phyloP scores from a whole-genome alignment of 257 asterid genomes.

The Solanum corneliomulleri region DNA sequence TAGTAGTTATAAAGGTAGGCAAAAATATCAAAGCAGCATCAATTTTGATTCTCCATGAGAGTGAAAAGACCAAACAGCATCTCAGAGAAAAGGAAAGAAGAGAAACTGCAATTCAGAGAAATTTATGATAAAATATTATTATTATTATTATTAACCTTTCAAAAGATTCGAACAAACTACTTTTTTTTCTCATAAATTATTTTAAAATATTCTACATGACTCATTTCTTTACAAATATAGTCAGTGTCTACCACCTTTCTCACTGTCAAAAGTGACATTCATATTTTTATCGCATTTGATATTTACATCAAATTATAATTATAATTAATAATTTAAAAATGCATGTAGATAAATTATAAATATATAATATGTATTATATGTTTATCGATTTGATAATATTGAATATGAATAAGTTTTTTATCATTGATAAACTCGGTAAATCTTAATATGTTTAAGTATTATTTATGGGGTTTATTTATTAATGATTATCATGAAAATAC shows the following conservation, averaged over 20 bases:
- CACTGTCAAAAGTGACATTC: neutral
- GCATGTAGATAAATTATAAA: neutral
- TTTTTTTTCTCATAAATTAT: neutral
- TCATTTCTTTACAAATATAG: neutral
- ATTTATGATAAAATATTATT: neutral
- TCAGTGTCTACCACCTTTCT: neutral
- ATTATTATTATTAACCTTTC: neutral
- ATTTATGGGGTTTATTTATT: too few relatives aligned
- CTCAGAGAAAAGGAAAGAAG: constrained; percentile 27
- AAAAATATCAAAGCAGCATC: too few relatives aligned
- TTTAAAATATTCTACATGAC: neutral
- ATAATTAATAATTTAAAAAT: neutral
- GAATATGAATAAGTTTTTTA: too few relatives aligned
- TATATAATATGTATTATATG: too few relatives aligned
- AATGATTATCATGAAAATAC: neutral
- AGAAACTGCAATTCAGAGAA: neutral
- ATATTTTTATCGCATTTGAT: neutral
- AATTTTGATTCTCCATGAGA: constrained; percentile 23
- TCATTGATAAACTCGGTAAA: neutral
- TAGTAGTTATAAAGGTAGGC: neutral
- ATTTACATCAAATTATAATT: neutral
- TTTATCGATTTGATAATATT: too few relatives aligned
- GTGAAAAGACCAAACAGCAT: constrained; percentile 35
- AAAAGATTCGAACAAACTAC: neutral
- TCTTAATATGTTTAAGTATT: neutral